Conservation (phyloP, 352 stramenopile species). For the Pythium insidiosum region DNA sequence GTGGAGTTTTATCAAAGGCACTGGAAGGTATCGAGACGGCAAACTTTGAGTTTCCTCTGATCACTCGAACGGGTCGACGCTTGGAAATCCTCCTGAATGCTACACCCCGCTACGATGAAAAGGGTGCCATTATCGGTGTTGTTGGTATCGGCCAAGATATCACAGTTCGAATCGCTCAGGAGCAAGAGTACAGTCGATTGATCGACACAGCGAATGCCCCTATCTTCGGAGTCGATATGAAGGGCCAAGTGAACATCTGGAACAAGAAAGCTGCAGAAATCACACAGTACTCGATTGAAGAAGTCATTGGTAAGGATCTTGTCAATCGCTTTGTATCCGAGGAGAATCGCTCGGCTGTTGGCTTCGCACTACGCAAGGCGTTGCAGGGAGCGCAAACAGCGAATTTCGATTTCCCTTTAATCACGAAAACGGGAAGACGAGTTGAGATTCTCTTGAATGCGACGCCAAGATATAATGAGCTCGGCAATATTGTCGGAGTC, state of each 20-base stretch:
- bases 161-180: constrained; percentile 36
- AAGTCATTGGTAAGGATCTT: constrained; percentile 33
- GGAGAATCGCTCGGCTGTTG: constrained; percentile 21
- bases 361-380: constrained; percentile 19
- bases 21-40: constrained; percentile 36
- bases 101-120: constrained; percentile 21
- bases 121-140: constrained; percentile 43
- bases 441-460: constrained; percentile 17
- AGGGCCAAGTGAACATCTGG: constrained; percentile 49
- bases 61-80: constrained; percentile 17
- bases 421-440: constrained; percentile 26
- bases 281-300: constrained; percentile 29
- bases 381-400: constrained; percentile 42
- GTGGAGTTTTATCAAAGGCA: constrained; percentile 40
- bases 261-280: constrained; percentile 46
- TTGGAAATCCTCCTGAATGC: constrained; percentile 22
- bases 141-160: constrained; percentile 61
- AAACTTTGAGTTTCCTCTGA: constrained; percentile 62
- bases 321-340: constrained; percentile 33
- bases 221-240: constrained; percentile 57
- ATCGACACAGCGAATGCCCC: constrained; percentile 51
- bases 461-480: constrained; percentile 11
- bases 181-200: constrained; percentile 45
- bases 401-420: constrained; percentile 80
- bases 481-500: constrained; percentile 20